phyloP scores from a whole-genome alignment of 352 stramenopile species.

The Phytophthora pistaciae region DNA sequence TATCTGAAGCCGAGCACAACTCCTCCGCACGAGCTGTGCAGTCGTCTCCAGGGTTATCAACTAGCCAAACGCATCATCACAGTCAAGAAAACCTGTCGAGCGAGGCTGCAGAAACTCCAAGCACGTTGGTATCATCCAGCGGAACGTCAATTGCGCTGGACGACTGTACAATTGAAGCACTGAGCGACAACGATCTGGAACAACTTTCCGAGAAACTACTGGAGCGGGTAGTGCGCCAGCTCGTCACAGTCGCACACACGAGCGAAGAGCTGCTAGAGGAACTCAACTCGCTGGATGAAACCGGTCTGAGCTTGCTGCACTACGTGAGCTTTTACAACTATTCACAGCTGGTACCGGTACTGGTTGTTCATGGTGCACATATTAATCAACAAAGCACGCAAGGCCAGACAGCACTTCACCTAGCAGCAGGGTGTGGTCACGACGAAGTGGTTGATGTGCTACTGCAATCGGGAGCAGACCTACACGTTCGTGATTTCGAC shows the following conservation, averaged over 20 bases:
- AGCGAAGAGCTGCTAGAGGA: conserved; percentile 87
- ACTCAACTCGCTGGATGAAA: conserved; percentile 90
- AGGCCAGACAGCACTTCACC: conserved; percentile 84
- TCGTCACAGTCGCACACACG: conserved; percentile 82
- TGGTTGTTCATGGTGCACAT: conserved; percentile 84
- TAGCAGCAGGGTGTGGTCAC: conserved; percentile 84
- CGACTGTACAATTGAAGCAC: conserved; percentile 75
- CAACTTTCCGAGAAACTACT: conserved; percentile 82
- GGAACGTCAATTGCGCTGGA: conserved; percentile 50
- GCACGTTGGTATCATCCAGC: conserved; percentile 14
- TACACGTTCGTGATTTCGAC: conserved; percentile 75
- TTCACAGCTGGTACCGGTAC: conserved; percentile 73
- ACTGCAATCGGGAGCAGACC: conserved; percentile 65
- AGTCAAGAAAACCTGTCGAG: conserved; percentile 8
- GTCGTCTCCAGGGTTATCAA: conserved; percentile 6
- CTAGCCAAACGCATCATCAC: conserved; percentile 15
- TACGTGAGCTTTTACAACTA: conserved; percentile 94
- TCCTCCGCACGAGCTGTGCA: conserved; percentile 1
- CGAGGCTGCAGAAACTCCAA: conserved; percentile 2
- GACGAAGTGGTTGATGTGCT: conserved; percentile 72
- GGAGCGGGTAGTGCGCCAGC: conserved; percentile 84
- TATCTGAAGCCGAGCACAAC: conserved; percentile 8
- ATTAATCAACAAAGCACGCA: conserved; percentile 89
- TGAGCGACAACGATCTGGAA: conserved; percentile 85
- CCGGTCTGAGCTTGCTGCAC: conserved; percentile 87